Conservation (phyloP, 2,329 filamentous ascomycete species). For the Curvularia sp. region DNA sequence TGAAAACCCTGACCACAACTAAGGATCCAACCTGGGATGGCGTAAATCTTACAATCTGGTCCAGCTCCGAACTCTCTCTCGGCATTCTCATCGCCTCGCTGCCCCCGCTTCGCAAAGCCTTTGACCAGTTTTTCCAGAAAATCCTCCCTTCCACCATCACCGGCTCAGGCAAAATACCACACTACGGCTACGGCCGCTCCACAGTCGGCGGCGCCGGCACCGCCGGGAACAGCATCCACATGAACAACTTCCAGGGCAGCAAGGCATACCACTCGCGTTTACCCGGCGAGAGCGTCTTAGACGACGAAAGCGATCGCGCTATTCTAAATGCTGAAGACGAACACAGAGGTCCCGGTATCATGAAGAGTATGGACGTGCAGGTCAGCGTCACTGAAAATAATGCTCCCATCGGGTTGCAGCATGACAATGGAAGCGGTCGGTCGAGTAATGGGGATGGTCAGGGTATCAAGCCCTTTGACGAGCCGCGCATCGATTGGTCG, state of each 20-base stretch:
- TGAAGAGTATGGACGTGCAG: constrained; percentile 36
- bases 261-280: constrained; percentile 33
- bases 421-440: neutral
- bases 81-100: constrained; percentile 35
- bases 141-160: constrained; percentile 27
- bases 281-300: constrained; percentile 32
- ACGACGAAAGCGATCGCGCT: constrained; percentile 39
- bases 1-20: constrained; percentile 31
- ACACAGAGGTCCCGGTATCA: constrained; percentile 30
- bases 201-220: neutral
- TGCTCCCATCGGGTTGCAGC: neutral
- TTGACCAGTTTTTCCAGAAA: constrained; percentile 29
- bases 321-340: constrained; percentile 33
- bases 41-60: constrained; percentile 39
- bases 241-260: constrained; percentile 26
- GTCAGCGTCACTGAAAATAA: constrained; percentile 27
- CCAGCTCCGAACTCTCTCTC: constrained; percentile 30
- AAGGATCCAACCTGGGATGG: constrained; percentile 37
- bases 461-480: neutral
- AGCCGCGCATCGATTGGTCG: neutral
- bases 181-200: constrained; percentile 23
- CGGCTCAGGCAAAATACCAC: constrained; percentile 15
- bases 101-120: constrained; percentile 39
- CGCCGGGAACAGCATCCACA: constrained; percentile 15
- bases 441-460: neutral